Evolutionary conservation across 495 filamentous ascomycete genomes (phyloP).

Genomic region (Lineolata rhizophorae): DNA sequence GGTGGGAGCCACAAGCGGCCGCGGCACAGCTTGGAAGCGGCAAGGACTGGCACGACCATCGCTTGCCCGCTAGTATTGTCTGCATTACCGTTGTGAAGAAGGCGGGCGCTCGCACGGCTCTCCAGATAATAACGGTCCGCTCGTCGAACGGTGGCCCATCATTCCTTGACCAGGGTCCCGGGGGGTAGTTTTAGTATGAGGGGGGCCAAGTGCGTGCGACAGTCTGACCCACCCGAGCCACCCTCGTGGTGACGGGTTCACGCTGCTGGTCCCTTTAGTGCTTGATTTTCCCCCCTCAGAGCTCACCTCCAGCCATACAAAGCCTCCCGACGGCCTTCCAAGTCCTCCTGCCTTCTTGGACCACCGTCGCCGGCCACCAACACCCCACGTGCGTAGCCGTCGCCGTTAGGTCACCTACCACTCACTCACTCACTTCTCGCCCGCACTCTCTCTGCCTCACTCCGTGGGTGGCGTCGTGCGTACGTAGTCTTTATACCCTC

Average conservation of each 20-base stretch:
- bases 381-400: too few relatives aligned
- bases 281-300: neutral
- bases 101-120: slow-evolving; percentile 2
- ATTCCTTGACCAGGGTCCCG: neutral
- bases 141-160: neutral
- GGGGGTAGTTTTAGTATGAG: too few relatives aligned
- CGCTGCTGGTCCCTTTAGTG: neutral
- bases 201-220: too few relatives aligned
- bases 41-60: too few relatives aligned
- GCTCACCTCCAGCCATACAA: too few relatives aligned
- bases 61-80: slow-evolving; percentile 5
- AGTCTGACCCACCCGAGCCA: too few relatives aligned
- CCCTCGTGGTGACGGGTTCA: too few relatives aligned
- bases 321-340: too few relatives aligned
- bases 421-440: neutral
- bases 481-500: neutral
- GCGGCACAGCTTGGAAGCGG: slow-evolving; percentile 6
- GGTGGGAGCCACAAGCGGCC: neutral
- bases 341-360: too few relatives aligned
- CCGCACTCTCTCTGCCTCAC: neutral
- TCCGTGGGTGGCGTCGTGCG: neutral
- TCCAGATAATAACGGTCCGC: neutral
- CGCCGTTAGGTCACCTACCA: too few relatives aligned
- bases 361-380: too few relatives aligned
- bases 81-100: slow-evolving; percentile 11